phyloP scores from a whole-genome alignment of 192 early-diverging fungal genomes.

The Spinellus fusiger region DNA sequence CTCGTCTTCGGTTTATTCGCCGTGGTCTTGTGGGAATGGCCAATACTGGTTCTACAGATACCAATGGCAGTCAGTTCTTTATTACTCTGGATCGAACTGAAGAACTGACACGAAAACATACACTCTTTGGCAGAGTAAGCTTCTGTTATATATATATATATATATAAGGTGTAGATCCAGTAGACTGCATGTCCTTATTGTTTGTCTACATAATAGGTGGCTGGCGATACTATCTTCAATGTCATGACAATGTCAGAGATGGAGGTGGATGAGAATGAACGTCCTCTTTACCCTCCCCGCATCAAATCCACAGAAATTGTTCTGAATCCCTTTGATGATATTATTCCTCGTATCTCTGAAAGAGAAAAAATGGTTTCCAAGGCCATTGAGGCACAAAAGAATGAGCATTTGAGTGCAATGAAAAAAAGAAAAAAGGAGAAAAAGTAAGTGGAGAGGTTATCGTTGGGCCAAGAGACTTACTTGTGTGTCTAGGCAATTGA shows the following conservation, averaged over 20 bases:
- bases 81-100: conserved; percentile 81
- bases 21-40: conserved; percentile 90
- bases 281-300: conserved; percentile 68
- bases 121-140: conserved; percentile 85
- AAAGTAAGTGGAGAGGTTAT: not conserved
- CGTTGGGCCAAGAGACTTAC: not conserved
- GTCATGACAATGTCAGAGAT: conserved; percentile 79
- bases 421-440: conserved; percentile 25
- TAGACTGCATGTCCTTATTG: not conserved
- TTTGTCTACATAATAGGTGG: conserved; percentile 48
- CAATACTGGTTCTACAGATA: conserved; percentile 65
- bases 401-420: conserved; percentile 27
- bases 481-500: conserved; percentile 50
- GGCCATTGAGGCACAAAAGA: conserved; percentile 18
- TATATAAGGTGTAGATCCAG: not conserved
- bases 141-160: not conserved
- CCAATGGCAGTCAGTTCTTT: conserved; percentile 92
- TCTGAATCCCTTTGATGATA: conserved; percentile 89
- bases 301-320: conserved; percentile 64
- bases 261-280: conserved; percentile 75
- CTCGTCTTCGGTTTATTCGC: conserved; percentile 80
- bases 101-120: conserved; percentile 85
- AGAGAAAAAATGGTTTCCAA: conserved; percentile 27
- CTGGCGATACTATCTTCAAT: conserved; percentile 88
- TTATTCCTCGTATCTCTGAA: conserved; percentile 59